Conservation (phyloP, 139 green algal genomes). For the Micractinium sp. region DNA sequence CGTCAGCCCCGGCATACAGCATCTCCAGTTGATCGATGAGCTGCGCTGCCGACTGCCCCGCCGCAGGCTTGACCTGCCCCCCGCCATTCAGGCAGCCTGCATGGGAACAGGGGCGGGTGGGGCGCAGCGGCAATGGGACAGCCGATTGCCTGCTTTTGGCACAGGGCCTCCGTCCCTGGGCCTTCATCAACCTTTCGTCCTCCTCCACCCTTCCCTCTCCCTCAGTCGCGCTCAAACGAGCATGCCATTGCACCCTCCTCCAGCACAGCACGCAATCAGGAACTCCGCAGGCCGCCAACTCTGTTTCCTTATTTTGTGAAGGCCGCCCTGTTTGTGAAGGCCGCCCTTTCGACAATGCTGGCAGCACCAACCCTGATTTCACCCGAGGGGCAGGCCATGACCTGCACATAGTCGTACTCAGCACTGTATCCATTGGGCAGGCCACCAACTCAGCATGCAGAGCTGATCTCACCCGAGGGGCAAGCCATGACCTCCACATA, state of each 20-base stretch:
- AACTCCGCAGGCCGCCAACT: neutral
- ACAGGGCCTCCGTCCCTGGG: no score
- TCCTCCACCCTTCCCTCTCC: no score
- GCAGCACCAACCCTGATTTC: neutral
- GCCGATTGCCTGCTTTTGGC: no score
- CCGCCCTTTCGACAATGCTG: no score
- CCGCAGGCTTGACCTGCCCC: conserved; percentile 79
- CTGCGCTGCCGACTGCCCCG: conserved; percentile 59
- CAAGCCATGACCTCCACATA: conserved; percentile 99
- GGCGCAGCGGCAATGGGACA: neutral
- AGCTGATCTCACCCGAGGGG: conserved; percentile 57
- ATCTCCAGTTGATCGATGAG: conserved; percentile 65
- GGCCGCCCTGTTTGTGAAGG: no score
- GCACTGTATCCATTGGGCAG: neutral
- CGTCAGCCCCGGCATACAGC: conserved; percentile 50
- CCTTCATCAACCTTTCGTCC: no score
- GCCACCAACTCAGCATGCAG: neutral
- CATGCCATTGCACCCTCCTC: no score
- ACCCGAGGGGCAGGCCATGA: conserved; percentile 95
- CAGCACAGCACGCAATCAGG: no score
- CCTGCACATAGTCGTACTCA: conserved; percentile 93
- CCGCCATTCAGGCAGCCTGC: conserved; percentile 95
- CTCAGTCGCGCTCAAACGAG: no score
- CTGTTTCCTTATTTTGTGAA: no score
- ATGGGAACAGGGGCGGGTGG: neutral